Base-by-base conservation (phyloP, 495 filamentous ascomycete genomes). In the Penicillium alfredii region DNA sequence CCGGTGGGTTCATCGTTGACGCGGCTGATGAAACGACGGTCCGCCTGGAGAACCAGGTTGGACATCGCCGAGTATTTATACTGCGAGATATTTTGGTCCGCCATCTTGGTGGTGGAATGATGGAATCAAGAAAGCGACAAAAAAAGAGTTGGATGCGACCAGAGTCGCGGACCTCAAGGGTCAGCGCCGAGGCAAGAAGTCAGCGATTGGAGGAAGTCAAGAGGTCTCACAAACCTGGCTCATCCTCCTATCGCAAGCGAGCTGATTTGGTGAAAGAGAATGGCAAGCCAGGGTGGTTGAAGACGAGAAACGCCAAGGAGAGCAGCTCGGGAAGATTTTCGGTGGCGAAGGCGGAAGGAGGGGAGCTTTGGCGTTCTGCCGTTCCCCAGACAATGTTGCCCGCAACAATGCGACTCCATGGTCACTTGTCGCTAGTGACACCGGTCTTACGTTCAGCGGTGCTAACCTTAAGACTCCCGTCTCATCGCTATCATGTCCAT, bases 1-100 rank as follows among this genome's bases (percentile, higher is more conserved):
- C 92, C 92, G 22, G 93, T 96, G 40, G 84, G 81, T 64, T 99
- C 92, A 67, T 99, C 92, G 47, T 81, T 86, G 46, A 85, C 78
- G 51, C 88, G 81, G 37, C 86, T 88, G 49, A 90, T 81, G 60
- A 99, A 97, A 57, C 93, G 82, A 65, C 86, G 82, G 72, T 99
- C 92, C 69, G 88, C 89, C 82, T 96, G 90, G 77, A 96, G 86
- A 60, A 99, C 92, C 87, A 99, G 80, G 80, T 99, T 99, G 72
- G 92, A 97, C 92, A 99, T 99, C 61, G 88, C 89, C 80, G 87
- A 86, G 76, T 99, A 99, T 66, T 99, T 99, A 74, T 95, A 99
- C 68, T 96, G 89, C 53, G 85, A 90, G 35, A 94, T 82, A 80
- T 90, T 84, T 70, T 88, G 82, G 73, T 95, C 88, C 61, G 84